A percentile compares a stretch with the other conserved stretches of the same genome.
Evolutionary conservation across 78 protist genomes (phyloP).

Genomic region (Cyanophora paradoxa): DNA sequence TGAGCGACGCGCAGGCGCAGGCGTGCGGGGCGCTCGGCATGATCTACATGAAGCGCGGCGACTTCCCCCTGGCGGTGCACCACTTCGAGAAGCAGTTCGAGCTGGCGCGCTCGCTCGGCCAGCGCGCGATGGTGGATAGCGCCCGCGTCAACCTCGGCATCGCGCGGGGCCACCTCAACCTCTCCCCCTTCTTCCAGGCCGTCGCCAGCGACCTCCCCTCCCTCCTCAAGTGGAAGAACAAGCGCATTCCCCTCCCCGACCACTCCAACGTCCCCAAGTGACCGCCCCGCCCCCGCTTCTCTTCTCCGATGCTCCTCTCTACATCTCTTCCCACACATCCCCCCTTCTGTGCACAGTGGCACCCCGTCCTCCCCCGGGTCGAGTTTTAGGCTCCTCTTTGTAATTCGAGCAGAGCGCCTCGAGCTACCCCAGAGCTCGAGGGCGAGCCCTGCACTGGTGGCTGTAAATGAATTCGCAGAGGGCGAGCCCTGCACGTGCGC

Average conservation of each 20-base stretch:
- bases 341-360: no score
- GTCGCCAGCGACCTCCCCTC: neutral
- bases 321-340: no score
- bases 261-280: no score
- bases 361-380: no score
- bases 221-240: constrained; percentile 13
- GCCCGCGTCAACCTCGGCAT: constrained; percentile 14
- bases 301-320: no score
- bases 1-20: neutral
- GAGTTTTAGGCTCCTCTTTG: no score
- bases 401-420: no score
- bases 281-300: no score
- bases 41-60: constrained; percentile 7
- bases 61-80: neutral
- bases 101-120: constrained; percentile 6
- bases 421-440: no score
- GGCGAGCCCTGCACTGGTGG: no score
- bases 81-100: constrained; percentile 4
- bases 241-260: neutral
- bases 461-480: no score
- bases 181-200: neutral
- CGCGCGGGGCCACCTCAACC: neutral
- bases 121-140: neutral
- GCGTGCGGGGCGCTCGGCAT: constrained; percentile 14
- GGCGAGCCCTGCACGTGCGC: no score